Evolutionary conservation across 371 early-diverging fungal genomes (phyloP), one percentile per base, ranked within the genome.

Genomic region (Paraphysoderma sedebokerense): DNA sequence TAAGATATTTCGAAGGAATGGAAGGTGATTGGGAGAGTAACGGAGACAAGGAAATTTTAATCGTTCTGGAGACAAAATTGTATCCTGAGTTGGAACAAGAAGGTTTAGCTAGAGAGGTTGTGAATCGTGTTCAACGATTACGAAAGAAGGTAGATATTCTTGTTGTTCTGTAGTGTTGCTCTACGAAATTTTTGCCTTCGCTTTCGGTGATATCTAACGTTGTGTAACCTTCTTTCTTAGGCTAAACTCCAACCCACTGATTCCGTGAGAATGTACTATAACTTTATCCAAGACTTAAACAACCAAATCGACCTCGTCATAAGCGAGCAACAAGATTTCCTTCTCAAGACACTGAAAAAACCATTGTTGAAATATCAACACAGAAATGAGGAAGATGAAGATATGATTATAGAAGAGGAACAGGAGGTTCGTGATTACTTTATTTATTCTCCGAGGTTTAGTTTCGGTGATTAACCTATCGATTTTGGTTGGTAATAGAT

Each of bases 51-150:
- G 85, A 90, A 37, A 86, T 88, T 9, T 69, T 98, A 41, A 76
- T 97, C 47, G 70, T 98, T 53, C 58, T 98, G 59, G 96, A 98
- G 65, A 73, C 71, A 38, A 73, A 80, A 52, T 63, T 77, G 35
- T 84, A 90, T 62, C 70, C 79, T 31, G 79, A 77, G 45, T 74
- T 98, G 27, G 74, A 85, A 57, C 79, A 86, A 54, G 96, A 96
- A 67, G 95, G 93, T 50, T 51, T 81, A 46, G 98, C 98, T 20
- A 79, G 99, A 55, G 99, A 99, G 70, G 67, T 98, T 54, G 81
- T 96, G 55, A 98, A 97, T 76, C 85, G 98, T 57, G 85, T 98
- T 19, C 98, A 99, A 72, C 84, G 92, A 56, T 67, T 97, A 53
- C 79, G 99, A 60, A 99, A 98, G 77, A 88, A 90, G 79, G 73